These are phyloP conservation scores for Paramecium bursaria DNA, from an alignment of 73 alveolate species.

Conservation along the genomic window DNA sequence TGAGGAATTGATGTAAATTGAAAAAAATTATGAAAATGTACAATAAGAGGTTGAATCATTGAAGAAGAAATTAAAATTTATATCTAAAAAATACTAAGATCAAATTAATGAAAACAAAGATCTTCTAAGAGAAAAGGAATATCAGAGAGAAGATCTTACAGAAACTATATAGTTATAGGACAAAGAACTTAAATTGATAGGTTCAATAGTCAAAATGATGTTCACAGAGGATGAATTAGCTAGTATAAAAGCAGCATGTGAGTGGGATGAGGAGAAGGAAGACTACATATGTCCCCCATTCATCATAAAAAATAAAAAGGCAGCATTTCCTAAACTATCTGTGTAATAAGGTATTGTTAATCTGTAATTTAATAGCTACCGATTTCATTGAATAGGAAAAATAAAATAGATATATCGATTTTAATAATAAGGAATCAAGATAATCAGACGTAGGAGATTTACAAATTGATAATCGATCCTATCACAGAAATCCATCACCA, in stretches of 20 bases:
- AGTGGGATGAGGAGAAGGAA: constrained; percentile 66
- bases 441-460: too few species aligned
- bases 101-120: constrained; percentile 66
- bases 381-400: constrained; percentile 57
- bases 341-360: constrained; percentile 50
- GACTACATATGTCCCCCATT: constrained; percentile 73
- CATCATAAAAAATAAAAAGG: constrained; percentile 63
- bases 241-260: constrained; percentile 62
- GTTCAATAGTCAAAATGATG: constrained; percentile 50
- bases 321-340: constrained; percentile 64
- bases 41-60: constrained; percentile 69
- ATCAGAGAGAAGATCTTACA: constrained; percentile 67
- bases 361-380: constrained; percentile 12
- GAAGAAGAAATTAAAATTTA: constrained; percentile 25
- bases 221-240: constrained; percentile 68
- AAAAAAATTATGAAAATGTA: constrained; percentile 64
- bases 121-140: constrained; percentile 67
- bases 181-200: constrained; percentile 65
- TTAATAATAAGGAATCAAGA: background rate
- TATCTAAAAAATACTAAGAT: constrained; percentile 34
- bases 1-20: constrained; percentile 69
- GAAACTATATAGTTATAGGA: constrained; percentile 66
- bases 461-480: too few species aligned
- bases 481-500: too few species aligned
- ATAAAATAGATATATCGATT: constrained; percentile 25